Evolutionary conservation across 2,329 filamentous ascomycete species (phyloP).

Genomic region (Sarocladium brachiariae): DNA sequence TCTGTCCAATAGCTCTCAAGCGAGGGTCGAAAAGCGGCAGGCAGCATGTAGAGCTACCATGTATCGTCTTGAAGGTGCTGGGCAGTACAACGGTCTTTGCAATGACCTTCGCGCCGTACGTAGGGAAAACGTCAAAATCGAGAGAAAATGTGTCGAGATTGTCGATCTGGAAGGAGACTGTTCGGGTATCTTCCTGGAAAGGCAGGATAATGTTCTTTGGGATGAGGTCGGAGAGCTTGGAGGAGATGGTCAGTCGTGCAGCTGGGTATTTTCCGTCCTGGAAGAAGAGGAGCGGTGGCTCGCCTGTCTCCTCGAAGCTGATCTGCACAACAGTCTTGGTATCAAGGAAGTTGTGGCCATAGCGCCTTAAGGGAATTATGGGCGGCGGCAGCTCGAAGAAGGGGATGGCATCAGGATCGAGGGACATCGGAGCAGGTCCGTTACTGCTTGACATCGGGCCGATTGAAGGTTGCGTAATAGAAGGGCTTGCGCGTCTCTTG

Average conservation of each 20-base stretch:
- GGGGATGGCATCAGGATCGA: constrained; percentile 84
- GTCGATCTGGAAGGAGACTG: constrained; percentile 94
- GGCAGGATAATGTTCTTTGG: constrained; percentile 93
- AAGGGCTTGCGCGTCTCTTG: constrained; percentile 34
- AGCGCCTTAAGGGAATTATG: constrained; percentile 88
- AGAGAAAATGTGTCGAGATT: constrained; percentile 87
- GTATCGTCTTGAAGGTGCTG: constrained; percentile 70
- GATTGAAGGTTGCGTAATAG: constrained; percentile 35
- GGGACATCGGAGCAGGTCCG: constrained; percentile 53
- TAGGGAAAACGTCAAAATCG: constrained; percentile 96
- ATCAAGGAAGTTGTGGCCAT: constrained; percentile 97
- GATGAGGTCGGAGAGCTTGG: constrained; percentile 91
- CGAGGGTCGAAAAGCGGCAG: constrained; percentile 90
- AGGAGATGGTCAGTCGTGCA: constrained; percentile 89
- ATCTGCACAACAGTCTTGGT: constrained; percentile 96
- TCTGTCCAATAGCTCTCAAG: constrained; percentile 83
- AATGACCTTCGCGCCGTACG: constrained; percentile 95
- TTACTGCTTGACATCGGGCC: constrained; percentile 39
- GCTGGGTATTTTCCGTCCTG: constrained; percentile 95
- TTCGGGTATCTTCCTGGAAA: constrained; percentile 90
- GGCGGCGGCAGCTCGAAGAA: constrained; percentile 87
- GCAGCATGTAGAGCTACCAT: constrained; percentile 72
- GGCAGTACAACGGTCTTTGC: constrained; percentile 90
- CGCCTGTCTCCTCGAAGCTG: constrained; percentile 71
- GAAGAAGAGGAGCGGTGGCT: constrained; percentile 85